Base-by-base conservation (phyloP, 2,329 filamentous ascomycete species). In the Tolypocladium paradoxum region DNA sequence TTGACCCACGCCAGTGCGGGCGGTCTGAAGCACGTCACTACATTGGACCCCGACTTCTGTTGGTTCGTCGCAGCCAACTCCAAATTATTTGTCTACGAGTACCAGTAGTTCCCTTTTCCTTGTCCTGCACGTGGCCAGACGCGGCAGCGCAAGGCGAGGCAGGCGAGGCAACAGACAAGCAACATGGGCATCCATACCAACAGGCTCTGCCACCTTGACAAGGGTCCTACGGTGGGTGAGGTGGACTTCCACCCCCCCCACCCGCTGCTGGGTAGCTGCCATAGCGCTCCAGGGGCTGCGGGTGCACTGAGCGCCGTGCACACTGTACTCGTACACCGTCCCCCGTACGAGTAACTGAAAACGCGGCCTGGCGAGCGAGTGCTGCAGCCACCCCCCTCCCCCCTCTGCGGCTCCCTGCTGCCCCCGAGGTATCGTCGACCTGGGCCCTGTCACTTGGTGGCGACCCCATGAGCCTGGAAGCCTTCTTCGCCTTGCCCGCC, bases 401-500 rank as follows among this genome's bases (percentile, higher is more conserved):
- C n/a, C 31, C 18, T 20, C 18, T n/a, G 8, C 2, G 18, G 8
- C 14, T 22, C 35, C 48, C 48, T 29, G 31, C 9, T 2, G n/a
- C 24, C 7, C 18, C 48, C 33, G 20, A 46, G 43, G 43, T 46
- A 46, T 29, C 27, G 27, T 27, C 43, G 31, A 46, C 43, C 16
- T 46, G 18, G 24, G 43, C 43, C 7, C 18, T n/a, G 40, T 45
- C 43, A 14, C 43, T 3, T 24, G 4, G 43, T 46, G 27, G 27
- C 43, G 27, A 46, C 43, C 43, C 29, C 43, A 12, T 29, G n/a
- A n/a, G n/a, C n/a, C n/a, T n/a, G 27, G 27, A 46, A n/a, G 47
- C 8, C 34, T 22, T 47, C 46, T 46, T 55, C 47, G 53, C 40
- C 40, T 53, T 38, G 48, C 51, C 52, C 48, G 43, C 49, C 54